A percentile compares a stretch with the other conserved stretches of the same genome.
phyloP scores from a whole-genome alignment of 352 stramenopile species.

The Globisporangium viniferum region DNA sequence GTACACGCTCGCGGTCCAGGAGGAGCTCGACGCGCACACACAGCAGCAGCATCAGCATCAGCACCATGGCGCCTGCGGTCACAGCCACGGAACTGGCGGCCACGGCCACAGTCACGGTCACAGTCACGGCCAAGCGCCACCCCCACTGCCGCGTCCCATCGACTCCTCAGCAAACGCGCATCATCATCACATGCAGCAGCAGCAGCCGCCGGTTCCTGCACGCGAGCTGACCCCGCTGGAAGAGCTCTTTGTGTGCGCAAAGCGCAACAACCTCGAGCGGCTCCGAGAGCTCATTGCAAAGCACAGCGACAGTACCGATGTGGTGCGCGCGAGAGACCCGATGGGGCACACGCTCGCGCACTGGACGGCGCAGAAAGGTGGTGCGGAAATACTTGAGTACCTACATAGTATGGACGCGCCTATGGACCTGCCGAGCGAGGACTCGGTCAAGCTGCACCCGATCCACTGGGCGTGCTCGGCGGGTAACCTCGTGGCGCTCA shows the following conservation, averaged over 20 bases:
- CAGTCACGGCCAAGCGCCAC: conserved; percentile 4
- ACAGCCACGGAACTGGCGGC: conserved; percentile 10
- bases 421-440: conserved; percentile 60
- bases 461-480: conserved; percentile 84
- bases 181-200: background rate
- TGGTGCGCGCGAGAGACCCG: conserved; percentile 41
- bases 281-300: conserved; percentile 45
- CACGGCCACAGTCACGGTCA: conserved; percentile 9
- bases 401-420: conserved; percentile 41
- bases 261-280: conserved; percentile 48
- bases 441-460: conserved; percentile 57
- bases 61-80: conserved; percentile 10
- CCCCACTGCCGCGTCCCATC: conserved; percentile 9
- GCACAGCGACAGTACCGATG: conserved; percentile 17
- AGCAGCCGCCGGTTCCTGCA: background rate
- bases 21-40: background rate
- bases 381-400: conserved; percentile 54
- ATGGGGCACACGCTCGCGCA: conserved; percentile 72
- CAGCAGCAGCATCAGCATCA: background rate
- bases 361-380: conserved; percentile 63
- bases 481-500: conserved; percentile 65
- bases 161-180: background rate
- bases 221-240: conserved; percentile 39
- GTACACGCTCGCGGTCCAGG: conserved; percentile 4
- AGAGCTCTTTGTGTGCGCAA: conserved; percentile 63